Conservation (phyloP, 768 basidiomycete genomes). For the Trichaptum fuscoviolaceum region DNA sequence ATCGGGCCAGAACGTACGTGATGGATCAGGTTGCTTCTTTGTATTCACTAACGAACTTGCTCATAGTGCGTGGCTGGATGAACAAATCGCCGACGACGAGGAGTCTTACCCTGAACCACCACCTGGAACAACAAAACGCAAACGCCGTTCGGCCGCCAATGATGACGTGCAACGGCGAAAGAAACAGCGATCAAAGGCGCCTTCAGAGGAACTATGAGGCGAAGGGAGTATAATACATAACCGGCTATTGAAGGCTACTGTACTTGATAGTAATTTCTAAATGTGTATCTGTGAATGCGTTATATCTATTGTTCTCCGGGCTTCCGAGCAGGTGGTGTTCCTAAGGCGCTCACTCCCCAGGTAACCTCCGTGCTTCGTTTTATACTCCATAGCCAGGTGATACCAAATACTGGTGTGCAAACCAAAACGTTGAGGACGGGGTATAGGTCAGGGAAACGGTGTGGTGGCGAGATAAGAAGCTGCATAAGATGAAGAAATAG, state of each 20-base stretch:
- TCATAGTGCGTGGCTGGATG: neutral
- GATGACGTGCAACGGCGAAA: neutral
- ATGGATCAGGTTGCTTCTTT: neutral
- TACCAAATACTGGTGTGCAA: slow-evolving; percentile 71
- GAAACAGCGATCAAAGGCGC: neutral
- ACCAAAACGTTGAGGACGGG: slow-evolving; percentile 80
- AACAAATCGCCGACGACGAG: neutral
- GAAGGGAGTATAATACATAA: neutral
- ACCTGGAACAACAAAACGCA: neutral
- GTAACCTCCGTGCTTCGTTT: slow-evolving; percentile 71
- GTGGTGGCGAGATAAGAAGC: slow-evolving; percentile 52
- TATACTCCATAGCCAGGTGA: slow-evolving; percentile 89
- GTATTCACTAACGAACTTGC: neutral
- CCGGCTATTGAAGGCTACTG: neutral
- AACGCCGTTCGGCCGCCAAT: neutral
- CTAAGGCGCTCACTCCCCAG: slow-evolving; percentile 70
- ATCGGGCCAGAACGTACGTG: neutral
- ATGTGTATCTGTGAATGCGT: neutral
- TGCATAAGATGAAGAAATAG: slow-evolving; percentile 61
- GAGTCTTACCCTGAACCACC: neutral
- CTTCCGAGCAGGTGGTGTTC: neutral
- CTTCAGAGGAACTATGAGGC: slow-evolving; percentile 1
- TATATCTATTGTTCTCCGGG: neutral
- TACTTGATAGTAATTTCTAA: neutral
- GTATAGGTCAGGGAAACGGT: slow-evolving; percentile 80